Evolutionary conservation across 2,329 filamentous ascomycete genomes (phyloP), one percentile per base, ranked within the genome.

Genomic region (Colletotrichum euphorbiae): DNA sequence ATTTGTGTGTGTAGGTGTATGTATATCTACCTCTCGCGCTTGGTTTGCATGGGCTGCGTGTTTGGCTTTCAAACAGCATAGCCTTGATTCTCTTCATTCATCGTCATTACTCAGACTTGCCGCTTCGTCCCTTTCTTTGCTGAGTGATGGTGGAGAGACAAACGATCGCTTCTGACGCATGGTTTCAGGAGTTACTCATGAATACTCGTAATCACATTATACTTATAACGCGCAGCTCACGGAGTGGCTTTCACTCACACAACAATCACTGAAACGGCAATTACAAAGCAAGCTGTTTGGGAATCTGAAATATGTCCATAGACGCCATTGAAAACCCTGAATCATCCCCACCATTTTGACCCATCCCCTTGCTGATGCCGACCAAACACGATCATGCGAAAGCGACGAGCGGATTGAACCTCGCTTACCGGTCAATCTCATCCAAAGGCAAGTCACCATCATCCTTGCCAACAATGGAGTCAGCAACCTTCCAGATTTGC

Each of bases 401-500:
- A 13, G 6, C 28, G 28, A 8, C 28, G 7, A 28, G 28, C 7
- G 28, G 50, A 66, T 50, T 69, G 51, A 50, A 69, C 63, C 67
- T 69, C 62, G 57, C 62, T 64, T 85, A 89, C 77, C 84, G 84
- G 79, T 93, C 92, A 77, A 96, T 83, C 80, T 95, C 93, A 75
- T 93, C 90, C 70, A 92, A 87, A 12, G 91, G 89, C 74, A 94
- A 85, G 74, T 94, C 91, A 43, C 89, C 88, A 70, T 92, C 84
- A 75, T 94, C 92, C 73, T 90, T 91, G 71, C 90, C 90, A 40
- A 95, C 91, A 76, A 96, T 94, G 2, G 92, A 89, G 75, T 93
- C 91, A 4, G 92, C 90, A 21, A 94, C 91, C 80, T 93, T 94
- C 93, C 93, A 98, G 73, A 98, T 93, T 80, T 99, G 96, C 71